Percentiles rank a stretch among this genome's conserved stretches.
phyloP scores from a whole-genome alignment of 2,329 filamentous ascomycete species.

The Pseudogymnoascus sp. region DNA sequence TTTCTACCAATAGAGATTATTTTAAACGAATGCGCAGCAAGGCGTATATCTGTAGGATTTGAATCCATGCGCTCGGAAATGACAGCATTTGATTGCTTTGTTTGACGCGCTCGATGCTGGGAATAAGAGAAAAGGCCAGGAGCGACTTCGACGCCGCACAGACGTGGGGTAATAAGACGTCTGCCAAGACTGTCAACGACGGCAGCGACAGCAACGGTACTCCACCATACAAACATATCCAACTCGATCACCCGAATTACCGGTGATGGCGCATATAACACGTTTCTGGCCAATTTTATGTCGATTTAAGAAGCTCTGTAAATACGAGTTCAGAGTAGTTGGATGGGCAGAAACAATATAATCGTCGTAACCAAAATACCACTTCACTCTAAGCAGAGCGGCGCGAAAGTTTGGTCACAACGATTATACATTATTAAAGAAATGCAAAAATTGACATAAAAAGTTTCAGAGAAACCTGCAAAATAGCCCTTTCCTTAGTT shows the following conservation, averaged over 20 bases:
- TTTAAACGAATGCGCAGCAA: not conserved
- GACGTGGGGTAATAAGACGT: not conserved
- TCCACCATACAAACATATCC: not conserved
- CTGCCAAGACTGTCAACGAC: not conserved
- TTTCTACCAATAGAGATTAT: not conserved
- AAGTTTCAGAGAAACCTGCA: no score
- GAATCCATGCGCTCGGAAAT: not conserved
- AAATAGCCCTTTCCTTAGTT: no score
- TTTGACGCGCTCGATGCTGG: slow-evolving; percentile 17
- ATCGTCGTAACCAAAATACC: no score
- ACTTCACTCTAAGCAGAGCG: no score
- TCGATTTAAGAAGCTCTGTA: not conserved
- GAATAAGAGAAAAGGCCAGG: slow-evolving; percentile 16
- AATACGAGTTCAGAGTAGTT: not conserved
- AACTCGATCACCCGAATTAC: not conserved
- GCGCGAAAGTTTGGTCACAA: no score
- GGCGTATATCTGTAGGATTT: not conserved
- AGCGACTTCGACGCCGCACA: not conserved
- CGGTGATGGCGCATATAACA: not conserved
- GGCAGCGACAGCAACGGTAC: not conserved
- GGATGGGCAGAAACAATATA: not conserved
- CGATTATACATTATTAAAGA: no score
- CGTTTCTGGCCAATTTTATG: not conserved
- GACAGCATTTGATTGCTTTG: slow-evolving; percentile 20
- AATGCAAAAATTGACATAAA: no score